Evolutionary conservation across 768 basidiomycete genomes (phyloP).

Genomic region (Sarcodon aspratus): DNA sequence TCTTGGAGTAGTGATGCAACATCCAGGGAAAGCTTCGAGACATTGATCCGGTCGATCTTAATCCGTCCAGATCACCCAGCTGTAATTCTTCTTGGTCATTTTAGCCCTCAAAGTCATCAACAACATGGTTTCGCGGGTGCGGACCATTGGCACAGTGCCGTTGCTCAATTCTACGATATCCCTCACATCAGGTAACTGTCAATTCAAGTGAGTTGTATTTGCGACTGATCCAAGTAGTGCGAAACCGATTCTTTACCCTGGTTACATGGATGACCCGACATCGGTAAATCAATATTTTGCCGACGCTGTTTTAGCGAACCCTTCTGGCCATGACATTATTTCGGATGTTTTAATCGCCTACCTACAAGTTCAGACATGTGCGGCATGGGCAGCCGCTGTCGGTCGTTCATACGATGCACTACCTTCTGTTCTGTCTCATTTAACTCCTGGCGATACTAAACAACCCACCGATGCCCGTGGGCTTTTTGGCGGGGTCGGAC

Average conservation of each 20-base stretch:
- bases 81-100: constrained; percentile 91
- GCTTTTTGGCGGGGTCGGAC: constrained; percentile 78
- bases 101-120: constrained; percentile 75
- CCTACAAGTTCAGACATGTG: constrained; percentile 82
- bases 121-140: constrained; percentile 80
- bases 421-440: constrained; percentile 23
- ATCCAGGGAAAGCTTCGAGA: constrained; percentile 79
- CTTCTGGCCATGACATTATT: constrained; percentile 74
- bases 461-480: constrained; percentile 41
- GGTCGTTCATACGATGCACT: constrained; percentile 55
- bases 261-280: constrained; percentile 67
- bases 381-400: constrained; percentile 67
- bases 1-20: constrained; percentile 43
- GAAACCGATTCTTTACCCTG: constrained; percentile 73
- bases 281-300: constrained; percentile 61
- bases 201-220: background rate
- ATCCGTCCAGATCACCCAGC: constrained; percentile 87
- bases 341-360: constrained; percentile 89
- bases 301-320: constrained; percentile 76
- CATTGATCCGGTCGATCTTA: constrained; percentile 86
- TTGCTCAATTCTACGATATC: constrained; percentile 96
- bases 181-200: constrained; percentile 64
- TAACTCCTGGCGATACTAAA: constrained; percentile 19
- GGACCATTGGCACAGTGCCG: constrained; percentile 80
- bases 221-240: constrained; percentile 28